Percentiles rank a stretch among this genome's conserved stretches.
These are phyloP conservation scores for Solanum chilense DNA, from an alignment of 257 asterid species.

Conservation along the genomic window DNA sequence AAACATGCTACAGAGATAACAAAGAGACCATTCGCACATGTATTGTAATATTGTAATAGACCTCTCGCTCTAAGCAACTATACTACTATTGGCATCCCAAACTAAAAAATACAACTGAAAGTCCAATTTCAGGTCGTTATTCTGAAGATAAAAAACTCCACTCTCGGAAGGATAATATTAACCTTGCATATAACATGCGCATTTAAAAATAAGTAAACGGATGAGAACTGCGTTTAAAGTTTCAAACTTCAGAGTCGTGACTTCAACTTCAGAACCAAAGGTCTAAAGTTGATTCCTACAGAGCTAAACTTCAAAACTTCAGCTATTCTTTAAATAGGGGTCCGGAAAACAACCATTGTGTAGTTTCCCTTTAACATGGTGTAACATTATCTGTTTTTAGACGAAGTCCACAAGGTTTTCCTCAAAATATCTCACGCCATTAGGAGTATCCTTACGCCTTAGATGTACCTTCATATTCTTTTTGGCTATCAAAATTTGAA, in stretches of 20 bases:
- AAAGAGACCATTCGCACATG: not conserved
- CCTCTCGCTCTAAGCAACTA: not conserved
- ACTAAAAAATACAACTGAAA: not conserved
- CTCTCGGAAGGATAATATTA: not conserved
- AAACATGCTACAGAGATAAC: not conserved
- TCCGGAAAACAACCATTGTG: not conserved
- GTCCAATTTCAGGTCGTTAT: not conserved
- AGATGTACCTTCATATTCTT: not conserved
- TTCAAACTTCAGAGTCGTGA: not conserved
- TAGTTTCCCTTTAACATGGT: not conserved
- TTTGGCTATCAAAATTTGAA: not conserved
- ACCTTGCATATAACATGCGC: not conserved
- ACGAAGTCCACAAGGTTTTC: not conserved
- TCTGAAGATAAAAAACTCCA: not conserved
- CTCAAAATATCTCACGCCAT: not conserved
- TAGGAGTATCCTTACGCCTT: not conserved
- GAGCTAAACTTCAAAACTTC: not conserved
- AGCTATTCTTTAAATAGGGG: not conserved
- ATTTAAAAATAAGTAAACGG: not conserved
- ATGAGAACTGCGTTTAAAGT: not conserved
- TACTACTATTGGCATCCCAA: not conserved
- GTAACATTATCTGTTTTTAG: not conserved
- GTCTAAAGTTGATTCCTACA: not conserved
- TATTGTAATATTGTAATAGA: not conserved
- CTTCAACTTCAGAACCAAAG: not conserved